phyloP scores from a whole-genome alignment of 106 monocot genomes.

The Dendrobium catenatum region DNA sequence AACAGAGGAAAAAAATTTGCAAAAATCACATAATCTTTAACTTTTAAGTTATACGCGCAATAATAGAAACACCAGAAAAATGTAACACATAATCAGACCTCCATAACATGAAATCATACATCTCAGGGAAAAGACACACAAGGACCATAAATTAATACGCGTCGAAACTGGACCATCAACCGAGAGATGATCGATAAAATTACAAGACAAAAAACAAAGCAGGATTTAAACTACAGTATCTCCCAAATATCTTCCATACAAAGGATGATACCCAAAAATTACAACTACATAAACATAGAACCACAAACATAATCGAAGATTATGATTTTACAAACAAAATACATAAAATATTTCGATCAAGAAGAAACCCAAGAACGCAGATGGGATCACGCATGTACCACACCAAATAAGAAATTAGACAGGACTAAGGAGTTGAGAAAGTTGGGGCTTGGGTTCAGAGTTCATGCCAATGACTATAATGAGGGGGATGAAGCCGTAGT shows the following conservation, averaged over 20 bases:
- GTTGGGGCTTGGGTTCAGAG: conserved; percentile 48
- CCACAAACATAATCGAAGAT: neutral
- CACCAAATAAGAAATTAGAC: conserved; percentile 17
- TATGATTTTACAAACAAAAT: neutral
- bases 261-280: neutral
- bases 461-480: conserved; percentile 63
- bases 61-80: neutral
- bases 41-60: neutral
- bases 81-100: neutral
- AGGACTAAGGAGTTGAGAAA: conserved; percentile 52
- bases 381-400: neutral
- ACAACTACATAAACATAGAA: neutral
- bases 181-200: neutral
- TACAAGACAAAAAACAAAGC: neutral
- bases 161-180: neutral
- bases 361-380: neutral
- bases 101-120: neutral
- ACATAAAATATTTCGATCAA: neutral
- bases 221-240: neutral
- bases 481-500: conserved; percentile 65
- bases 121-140: neutral
- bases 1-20: neutral
- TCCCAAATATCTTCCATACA: neutral
- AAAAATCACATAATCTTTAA: neutral
- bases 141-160: neutral